These are phyloP conservation scores for Cryphonectria japonica DNA, from an alignment of 2,329 filamentous ascomycete species.

Conservation along the genomic window DNA sequence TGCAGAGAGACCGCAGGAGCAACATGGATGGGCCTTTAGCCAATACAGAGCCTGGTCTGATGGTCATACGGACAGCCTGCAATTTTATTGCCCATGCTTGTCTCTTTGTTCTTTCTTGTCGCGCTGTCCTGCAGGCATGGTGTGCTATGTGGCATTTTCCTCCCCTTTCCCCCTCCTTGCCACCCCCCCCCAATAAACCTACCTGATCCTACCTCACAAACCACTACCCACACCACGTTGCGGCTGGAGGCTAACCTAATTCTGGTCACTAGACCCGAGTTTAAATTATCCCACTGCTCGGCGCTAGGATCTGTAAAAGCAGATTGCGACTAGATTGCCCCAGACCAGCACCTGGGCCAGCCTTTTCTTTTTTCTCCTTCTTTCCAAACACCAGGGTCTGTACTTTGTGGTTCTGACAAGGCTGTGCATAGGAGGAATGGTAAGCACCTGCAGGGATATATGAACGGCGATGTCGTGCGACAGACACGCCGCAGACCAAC, in stretches of 20 bases:
- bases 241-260: constrained; percentile 22
- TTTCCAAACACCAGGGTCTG: not conserved
- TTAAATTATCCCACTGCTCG: constrained; percentile 25
- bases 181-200: not conserved
- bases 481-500: not conserved
- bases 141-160: not conserved
- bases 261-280: constrained; percentile 24
- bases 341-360: constrained; percentile 12
- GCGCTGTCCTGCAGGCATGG: constrained; percentile 1
- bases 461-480: not conserved
- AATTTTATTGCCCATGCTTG: constrained; percentile 22
- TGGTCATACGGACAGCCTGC: constrained; percentile 27
- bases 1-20: constrained; percentile 16
- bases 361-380: not conserved
- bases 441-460: not conserved
- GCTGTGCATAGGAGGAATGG: not conserved
- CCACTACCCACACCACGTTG: constrained; percentile 17
- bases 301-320: constrained; percentile 28
- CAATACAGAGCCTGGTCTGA: constrained; percentile 26
- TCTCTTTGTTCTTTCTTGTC: not conserved
- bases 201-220: constrained; percentile 16
- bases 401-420: not conserved
- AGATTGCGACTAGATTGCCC: constrained; percentile 23
- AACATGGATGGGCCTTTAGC: constrained; percentile 9
- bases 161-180: not conserved